Percentiles rank a stretch among this genome's conserved stretches.
Conservation (phyloP, 1,284 basidiomycete species). For the Leccinum griseonigrum region DNA sequence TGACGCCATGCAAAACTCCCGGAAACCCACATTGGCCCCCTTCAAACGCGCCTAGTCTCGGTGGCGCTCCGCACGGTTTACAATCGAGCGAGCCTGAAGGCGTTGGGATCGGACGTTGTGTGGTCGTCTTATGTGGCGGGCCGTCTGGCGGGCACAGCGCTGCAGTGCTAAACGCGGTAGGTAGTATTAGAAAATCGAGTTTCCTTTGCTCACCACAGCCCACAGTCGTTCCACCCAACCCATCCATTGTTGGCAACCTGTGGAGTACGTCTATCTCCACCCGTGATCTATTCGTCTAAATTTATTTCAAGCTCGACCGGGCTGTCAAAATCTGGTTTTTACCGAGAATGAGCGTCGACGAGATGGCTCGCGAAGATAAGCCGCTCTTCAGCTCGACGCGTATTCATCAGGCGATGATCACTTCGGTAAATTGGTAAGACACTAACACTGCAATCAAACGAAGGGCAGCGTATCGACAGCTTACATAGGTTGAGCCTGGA, state of each 20-base stretch:
- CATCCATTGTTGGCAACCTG: slow-evolving; percentile 69
- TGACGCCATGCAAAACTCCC: slow-evolving; percentile 34
- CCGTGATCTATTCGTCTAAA: slow-evolving; percentile 7
- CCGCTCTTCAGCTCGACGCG: slow-evolving; percentile 65
- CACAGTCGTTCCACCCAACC: slow-evolving; percentile 61
- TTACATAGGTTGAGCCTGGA: slow-evolving; percentile 55
- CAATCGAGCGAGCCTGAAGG: slow-evolving; percentile 60
- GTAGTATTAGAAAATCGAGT: slow-evolving; percentile 19
- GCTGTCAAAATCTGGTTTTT: slow-evolving; percentile 69
- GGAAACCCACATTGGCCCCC: slow-evolving; percentile 63
- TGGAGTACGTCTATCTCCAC: slow-evolving; percentile 47
- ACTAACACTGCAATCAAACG: background rate
- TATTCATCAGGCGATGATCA: slow-evolving; percentile 63
- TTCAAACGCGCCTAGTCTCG: slow-evolving; percentile 44
- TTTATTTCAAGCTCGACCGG: slow-evolving; percentile 55
- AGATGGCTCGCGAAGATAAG: slow-evolving; percentile 62
- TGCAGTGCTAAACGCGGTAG: slow-evolving; percentile 62
- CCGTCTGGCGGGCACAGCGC: slow-evolving; percentile 68
- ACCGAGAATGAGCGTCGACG: slow-evolving; percentile 32
- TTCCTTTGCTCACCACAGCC: slow-evolving; percentile 8
- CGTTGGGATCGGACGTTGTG: slow-evolving; percentile 57
- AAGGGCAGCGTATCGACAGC: background rate
- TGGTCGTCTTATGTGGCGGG: slow-evolving; percentile 62
- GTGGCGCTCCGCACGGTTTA: slow-evolving; percentile 68
- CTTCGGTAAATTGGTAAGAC: slow-evolving; percentile 59